These are phyloP conservation scores for Teratosphaeria gauchensis DNA, from an alignment of 2,329 filamentous ascomycete species.

Conservation along the genomic window DNA sequence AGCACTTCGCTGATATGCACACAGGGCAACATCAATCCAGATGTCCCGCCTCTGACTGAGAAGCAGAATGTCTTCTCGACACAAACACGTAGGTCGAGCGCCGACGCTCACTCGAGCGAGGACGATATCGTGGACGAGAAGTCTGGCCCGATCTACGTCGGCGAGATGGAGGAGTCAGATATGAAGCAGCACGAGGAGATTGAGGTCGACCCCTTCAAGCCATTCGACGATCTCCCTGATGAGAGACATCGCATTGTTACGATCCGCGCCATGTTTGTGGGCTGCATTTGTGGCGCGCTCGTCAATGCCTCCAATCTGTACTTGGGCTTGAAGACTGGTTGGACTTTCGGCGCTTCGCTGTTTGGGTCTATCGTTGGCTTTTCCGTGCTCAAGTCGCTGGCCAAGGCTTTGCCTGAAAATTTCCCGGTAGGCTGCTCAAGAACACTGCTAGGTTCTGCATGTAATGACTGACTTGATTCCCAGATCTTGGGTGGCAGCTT, in stretches of 20 bases:
- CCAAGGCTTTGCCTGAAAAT: slow-evolving; percentile 12
- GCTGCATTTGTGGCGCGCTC: slow-evolving; percentile 46
- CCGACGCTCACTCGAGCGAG: slow-evolving; percentile 1
- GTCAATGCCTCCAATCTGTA: slow-evolving; percentile 46
- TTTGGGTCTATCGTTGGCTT: slow-evolving; percentile 47
- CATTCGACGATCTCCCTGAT: slow-evolving; percentile 34
- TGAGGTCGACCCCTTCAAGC: slow-evolving; percentile 31
- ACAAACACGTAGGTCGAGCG: slow-evolving; percentile 4
- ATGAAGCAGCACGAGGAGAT: slow-evolving; percentile 20
- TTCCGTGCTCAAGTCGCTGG: slow-evolving; percentile 25
- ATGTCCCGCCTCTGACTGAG: slow-evolving; percentile 25
- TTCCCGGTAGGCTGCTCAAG: not conserved
- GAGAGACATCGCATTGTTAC: slow-evolving; percentile 44
- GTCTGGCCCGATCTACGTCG: slow-evolving; percentile 13
- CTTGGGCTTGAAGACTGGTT: slow-evolving; percentile 41
- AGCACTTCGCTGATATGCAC: not conserved
- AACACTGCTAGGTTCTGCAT: not conserved
- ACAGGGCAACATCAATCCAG: slow-evolving; percentile 19
- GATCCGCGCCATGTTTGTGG: slow-evolving; percentile 44
- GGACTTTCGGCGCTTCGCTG: slow-evolving; percentile 29
- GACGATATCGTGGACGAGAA: slow-evolving; percentile 22
- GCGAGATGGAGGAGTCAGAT: slow-evolving; percentile 18
- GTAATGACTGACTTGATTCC: not conserved
- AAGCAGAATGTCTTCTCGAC: slow-evolving; percentile 27
- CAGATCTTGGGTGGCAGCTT: slow-evolving; percentile 43